Base-by-base conservation (phyloP, 148 eudicot genomes). In the Camellia sinensis region DNA sequence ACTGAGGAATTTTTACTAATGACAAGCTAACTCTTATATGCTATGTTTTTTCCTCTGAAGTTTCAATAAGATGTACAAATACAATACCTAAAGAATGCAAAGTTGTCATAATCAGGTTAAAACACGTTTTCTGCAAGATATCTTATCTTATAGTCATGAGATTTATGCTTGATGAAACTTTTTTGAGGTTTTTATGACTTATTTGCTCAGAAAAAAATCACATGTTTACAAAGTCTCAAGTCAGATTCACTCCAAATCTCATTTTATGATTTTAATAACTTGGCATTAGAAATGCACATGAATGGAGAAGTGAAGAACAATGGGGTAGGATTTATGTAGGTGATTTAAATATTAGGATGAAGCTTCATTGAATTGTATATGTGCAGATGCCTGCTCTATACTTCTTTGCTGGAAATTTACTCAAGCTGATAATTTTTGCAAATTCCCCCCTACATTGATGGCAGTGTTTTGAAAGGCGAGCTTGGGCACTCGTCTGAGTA, bases 301-400 rank as follows among this genome's bases (percentile, higher is more conserved):
- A 66, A 66, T 40, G 17, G 46, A 15, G 45, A 53, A 37, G 46
- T 7, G 45, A 53, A 54, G 11, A 21, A 37, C 18, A 8, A 73
- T 18, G 76, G 15, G 6, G 66, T 74, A 74, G 65, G 50, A 74
- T 44, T 74, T 74, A 56, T 15, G 1, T 66, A 40, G 43, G 21
- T 40, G 6, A 66, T 12, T 5, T 8, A 66, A 29, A 40, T 40
- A 29, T 11, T 11, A 2, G 18, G 70, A 29, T 37, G 17, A 66
- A 66, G 18, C 45, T 66, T 66, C 45, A n/a, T 63, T 63, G 67
- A 63, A 7, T 66, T 66, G 70, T 66, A 66, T 29, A 11, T 66
- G 45, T 18, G 48, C 12, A 54, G 21, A 40, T 66, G 62, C 50
- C 19, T 73, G 37, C 37, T 57, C 21, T 50, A 0, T 40, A 17